A percentile compares a stretch with the other conserved stretches of the same genome.
Evolutionary conservation across 2,329 filamentous ascomycete genomes (phyloP).

Genomic region (Epichloe aotearoae): DNA sequence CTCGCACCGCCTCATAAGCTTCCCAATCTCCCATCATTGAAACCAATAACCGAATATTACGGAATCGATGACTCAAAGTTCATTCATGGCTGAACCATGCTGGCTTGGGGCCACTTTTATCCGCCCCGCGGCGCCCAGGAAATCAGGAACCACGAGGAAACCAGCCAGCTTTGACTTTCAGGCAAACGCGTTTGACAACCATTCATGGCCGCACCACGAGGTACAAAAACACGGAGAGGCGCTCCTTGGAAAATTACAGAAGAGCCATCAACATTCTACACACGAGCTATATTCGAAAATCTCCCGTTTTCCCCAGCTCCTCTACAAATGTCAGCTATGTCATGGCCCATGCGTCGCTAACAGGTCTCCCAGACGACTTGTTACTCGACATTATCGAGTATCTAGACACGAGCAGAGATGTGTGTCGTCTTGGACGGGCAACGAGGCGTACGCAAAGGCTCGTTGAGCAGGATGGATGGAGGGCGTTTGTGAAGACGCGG

Average conservation of each 20-base stretch:
- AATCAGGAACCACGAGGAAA: no score
- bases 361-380: constrained; percentile 35
- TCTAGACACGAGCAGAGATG: constrained; percentile 34
- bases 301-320: neutral
- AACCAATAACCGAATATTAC: no score
- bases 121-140: neutral
- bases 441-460: constrained; percentile 27
- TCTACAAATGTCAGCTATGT: neutral
- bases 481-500: constrained; percentile 30
- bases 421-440: constrained; percentile 27
- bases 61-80: no score
- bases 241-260: no score
- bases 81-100: neutral
- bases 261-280: no score
- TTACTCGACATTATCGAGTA: constrained; percentile 34
- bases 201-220: no score
- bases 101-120: neutral
- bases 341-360: constrained; percentile 18
- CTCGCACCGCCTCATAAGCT: no score
- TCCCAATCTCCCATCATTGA: no score
- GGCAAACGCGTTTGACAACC: no score
- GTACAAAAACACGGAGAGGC: no score
- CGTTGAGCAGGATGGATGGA: constrained; percentile 33
- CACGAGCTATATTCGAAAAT: no score
- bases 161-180: no score